Conservation (phyloP, 2,329 filamentous ascomycete genomes). For the Colletotrichum chlorophyti region DNA sequence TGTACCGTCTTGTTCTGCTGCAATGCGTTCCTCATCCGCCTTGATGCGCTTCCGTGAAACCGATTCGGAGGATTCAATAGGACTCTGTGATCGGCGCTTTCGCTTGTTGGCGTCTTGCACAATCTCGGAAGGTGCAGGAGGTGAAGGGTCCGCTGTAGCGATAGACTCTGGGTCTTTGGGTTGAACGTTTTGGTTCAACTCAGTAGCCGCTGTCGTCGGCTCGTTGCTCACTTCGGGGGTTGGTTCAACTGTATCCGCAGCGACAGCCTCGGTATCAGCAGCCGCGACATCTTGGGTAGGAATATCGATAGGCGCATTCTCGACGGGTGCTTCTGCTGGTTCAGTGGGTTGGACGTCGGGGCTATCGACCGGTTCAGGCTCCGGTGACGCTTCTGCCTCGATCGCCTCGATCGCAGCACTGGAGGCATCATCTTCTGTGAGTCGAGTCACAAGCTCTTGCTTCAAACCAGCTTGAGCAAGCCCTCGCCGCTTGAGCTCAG, state of each 20-base stretch:
- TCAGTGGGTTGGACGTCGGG: slow-evolving; percentile 14
- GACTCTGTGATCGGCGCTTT: slow-evolving; percentile 71
- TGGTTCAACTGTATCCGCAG: slow-evolving; percentile 33
- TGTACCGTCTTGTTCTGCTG: slow-evolving; percentile 40
- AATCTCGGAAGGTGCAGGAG: slow-evolving; percentile 20
- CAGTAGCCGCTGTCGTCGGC: neutral
- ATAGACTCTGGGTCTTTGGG: neutral
- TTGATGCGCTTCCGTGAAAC: slow-evolving; percentile 62
- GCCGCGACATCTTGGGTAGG: slow-evolving; percentile 1
- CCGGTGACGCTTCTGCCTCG: slow-evolving; percentile 11
- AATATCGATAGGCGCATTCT: slow-evolving; percentile 9
- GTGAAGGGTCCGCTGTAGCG: slow-evolving; percentile 13
- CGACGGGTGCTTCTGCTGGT: slow-evolving; percentile 23
- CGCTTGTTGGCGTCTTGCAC: slow-evolving; percentile 66
- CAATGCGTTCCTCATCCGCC: slow-evolving; percentile 55
- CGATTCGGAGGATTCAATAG: slow-evolving; percentile 60
- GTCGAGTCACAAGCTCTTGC: slow-evolving; percentile 71
- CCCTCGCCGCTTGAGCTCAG: slow-evolving; percentile 76
- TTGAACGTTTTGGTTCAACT: neutral
- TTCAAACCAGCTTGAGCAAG: slow-evolving; percentile 75
- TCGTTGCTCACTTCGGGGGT: neutral
- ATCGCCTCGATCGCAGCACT: neutral
- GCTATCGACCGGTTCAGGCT: neutral
- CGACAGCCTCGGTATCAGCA: neutral
- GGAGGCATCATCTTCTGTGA: slow-evolving; percentile 52